These are phyloP conservation scores for Glycine tomentella DNA, from an alignment of 306 rosid species.

Conservation along the genomic window DNA sequence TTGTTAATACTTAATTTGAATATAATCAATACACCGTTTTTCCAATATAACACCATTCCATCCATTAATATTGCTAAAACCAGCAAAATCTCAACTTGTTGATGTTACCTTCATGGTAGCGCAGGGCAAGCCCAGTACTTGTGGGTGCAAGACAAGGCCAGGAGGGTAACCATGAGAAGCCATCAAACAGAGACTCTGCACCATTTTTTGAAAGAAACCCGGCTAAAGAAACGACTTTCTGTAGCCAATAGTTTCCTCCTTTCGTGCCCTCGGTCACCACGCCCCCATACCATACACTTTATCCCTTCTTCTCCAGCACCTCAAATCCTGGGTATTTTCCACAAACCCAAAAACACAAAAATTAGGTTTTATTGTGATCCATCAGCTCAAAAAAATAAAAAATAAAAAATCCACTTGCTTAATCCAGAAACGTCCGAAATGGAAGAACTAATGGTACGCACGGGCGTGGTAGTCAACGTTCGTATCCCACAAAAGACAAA, in stretches of 20 bases:
- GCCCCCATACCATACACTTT: conserved; percentile 53
- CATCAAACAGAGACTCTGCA: conserved; percentile 63
- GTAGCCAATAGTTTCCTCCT: conserved; percentile 44
- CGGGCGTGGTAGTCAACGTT: conserved; percentile 5
- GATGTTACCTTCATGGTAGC: conserved; percentile 59
- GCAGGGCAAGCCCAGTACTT: conserved; percentile 42
- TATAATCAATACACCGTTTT: background rate
- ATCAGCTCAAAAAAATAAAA: background rate
- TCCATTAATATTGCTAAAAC: background rate
- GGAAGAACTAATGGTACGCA: conserved; percentile 43
- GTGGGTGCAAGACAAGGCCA: conserved; percentile 62
- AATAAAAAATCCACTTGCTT: background rate
- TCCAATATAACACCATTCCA: background rate
- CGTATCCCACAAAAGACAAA: conserved; percentile 37
- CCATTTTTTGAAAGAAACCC: conserved; percentile 49
- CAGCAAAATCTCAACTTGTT: conserved; percentile 2
- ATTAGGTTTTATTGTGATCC: conserved; percentile 39
- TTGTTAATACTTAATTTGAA: background rate
- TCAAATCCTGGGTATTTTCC: conserved; percentile 42
- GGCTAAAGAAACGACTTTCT: conserved; percentile 15
- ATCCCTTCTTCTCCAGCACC: conserved; percentile 38
- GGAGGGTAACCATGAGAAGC: conserved; percentile 77
- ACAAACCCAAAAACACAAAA: background rate
- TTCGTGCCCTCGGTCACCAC: conserved; percentile 48
- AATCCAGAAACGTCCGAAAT: conserved; percentile 48